Conservation (phyloP, 78 protist genomes). For the Dictyostelium purpureum region DNA sequence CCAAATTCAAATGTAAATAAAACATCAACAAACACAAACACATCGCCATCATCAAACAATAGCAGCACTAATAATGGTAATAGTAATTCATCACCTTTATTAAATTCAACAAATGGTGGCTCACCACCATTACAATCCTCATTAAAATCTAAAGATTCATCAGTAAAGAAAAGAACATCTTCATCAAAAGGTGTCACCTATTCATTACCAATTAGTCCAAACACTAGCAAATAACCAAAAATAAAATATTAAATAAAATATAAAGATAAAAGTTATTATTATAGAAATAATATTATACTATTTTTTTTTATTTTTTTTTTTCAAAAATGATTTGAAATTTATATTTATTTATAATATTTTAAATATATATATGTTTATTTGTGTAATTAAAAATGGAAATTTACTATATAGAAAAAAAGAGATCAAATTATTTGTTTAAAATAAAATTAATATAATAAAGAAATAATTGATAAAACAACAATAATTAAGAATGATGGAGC, state of each 20-base stretch:
- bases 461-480: not conserved
- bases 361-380: too few species aligned
- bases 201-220: not conserved
- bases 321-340: too few species aligned
- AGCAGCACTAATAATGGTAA: not conserved
- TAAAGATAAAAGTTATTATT: not conserved
- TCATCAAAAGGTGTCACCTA: not conserved
- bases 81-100: not conserved
- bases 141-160: too few species aligned
- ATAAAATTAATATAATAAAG: not conserved
- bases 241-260: not conserved
- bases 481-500: not conserved
- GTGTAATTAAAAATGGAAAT: too few species aligned
- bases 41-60: too few species aligned
- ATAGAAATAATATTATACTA: not conserved
- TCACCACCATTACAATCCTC: constrained; percentile 3
- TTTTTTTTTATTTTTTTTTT: not conserved
- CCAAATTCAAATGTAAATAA: not conserved
- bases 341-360: too few species aligned
- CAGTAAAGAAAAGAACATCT: not conserved
- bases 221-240: not conserved
- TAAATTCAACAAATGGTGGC: not conserved
- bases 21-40: not conserved
- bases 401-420: too few species aligned
- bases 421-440: not conserved